phyloP scores from a whole-genome alignment of 2,329 filamentous ascomycete species.

The Aspergillus tamarii region DNA sequence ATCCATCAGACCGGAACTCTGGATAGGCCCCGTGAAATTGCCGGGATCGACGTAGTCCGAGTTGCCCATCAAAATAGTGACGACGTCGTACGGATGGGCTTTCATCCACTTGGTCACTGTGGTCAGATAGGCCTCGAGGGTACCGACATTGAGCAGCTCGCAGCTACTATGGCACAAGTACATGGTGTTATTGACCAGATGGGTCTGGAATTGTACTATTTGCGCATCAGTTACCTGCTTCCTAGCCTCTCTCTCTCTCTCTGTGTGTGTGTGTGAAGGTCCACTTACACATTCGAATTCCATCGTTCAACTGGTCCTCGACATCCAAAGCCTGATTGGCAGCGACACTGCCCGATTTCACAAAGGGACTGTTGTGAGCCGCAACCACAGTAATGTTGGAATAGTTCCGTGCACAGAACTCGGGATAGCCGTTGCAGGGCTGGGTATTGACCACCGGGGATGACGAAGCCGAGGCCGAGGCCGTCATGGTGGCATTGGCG shows the following conservation, averaged over 20 bases:
- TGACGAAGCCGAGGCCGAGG: constrained; percentile 46
- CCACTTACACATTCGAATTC: constrained; percentile 58
- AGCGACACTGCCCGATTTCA: constrained; percentile 69
- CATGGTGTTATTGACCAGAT: constrained; percentile 59
- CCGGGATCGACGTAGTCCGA: constrained; percentile 70
- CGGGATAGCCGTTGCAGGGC: constrained; percentile 77
- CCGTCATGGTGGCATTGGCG: constrained; percentile 51
- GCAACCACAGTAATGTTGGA: constrained; percentile 79
- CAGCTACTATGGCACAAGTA: constrained; percentile 88
- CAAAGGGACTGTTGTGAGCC: constrained; percentile 82
- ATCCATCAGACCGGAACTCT: constrained; percentile 70
- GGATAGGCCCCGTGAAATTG: constrained; percentile 69
- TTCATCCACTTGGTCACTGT: constrained; percentile 74
- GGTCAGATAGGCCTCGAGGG: constrained; percentile 72
- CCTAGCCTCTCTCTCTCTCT: too few relatives aligned
- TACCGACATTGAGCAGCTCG: constrained; percentile 77
- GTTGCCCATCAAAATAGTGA: constrained; percentile 85
- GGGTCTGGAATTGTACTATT: constrained; percentile 63
- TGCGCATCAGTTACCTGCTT: neutral
- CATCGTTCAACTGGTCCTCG: constrained; percentile 74
- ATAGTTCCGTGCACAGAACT: constrained; percentile 76
- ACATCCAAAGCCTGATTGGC: constrained; percentile 75
- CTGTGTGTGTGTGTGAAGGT: too few relatives aligned
- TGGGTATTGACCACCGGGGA: constrained; percentile 66
- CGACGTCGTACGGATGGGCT: constrained; percentile 78